A percentile compares a stretch with the other conserved stretches of the same genome.
Conservation (phyloP, 139 green algal species). For the Eudorina sp. region DNA sequence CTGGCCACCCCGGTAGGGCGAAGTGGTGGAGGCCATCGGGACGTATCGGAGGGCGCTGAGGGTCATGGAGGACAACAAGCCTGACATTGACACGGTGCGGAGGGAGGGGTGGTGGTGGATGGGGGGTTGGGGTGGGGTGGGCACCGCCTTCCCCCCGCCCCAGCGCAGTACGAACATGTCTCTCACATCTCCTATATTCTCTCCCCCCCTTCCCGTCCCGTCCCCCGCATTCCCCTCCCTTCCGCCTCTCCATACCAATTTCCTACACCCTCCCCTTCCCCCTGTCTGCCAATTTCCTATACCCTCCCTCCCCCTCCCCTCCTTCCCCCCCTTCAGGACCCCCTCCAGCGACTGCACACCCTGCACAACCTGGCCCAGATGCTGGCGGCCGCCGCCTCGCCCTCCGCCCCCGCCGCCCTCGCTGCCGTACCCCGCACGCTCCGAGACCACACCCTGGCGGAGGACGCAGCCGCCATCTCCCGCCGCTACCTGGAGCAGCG, state of each 20-base stretch:
- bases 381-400: conserved; percentile 50
- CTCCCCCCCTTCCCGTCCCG: too few species aligned
- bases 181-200: too few species aligned
- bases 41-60: conserved; percentile 81
- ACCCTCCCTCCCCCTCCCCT: neutral
- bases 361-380: conserved; percentile 85
- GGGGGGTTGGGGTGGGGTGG: too few species aligned
- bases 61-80: conserved; percentile 63
- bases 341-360: conserved; percentile 90
- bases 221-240: neutral
- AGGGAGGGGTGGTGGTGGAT: neutral
- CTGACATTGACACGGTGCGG: conserved; percentile 32
- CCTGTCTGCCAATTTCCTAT: too few species aligned
- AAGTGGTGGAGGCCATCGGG: conserved; percentile 63
- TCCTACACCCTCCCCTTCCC: neutral
- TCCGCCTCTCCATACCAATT: neutral
- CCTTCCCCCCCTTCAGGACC: conserved; percentile 64
- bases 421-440: conserved; percentile 71
- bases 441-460: conserved; percentile 66
- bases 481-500: conserved; percentile 74
- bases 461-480: conserved; percentile 60
- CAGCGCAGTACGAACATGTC: too few species aligned
- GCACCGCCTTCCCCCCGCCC: too few species aligned
- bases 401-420: neutral
- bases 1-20: conserved; percentile 1